Conservation (phyloP, 108 stramenopile genomes). For the Fragilaria crotonensis region DNA sequence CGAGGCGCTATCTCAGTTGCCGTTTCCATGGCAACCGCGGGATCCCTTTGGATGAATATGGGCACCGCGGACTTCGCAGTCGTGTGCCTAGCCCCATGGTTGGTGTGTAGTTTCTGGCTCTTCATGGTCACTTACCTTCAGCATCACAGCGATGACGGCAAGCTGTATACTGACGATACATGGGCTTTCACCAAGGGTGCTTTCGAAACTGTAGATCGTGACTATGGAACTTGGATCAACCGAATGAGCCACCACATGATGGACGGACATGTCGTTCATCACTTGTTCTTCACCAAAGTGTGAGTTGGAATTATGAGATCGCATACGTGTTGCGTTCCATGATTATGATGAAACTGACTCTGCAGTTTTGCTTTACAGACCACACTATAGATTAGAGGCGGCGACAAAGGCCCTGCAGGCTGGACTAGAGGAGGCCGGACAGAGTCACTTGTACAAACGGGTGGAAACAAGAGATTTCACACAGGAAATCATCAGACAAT, state of each 20-base stretch:
- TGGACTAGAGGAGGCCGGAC: conserved; percentile 35
- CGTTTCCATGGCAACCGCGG: conserved; percentile 42
- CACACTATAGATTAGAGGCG: conserved; percentile 76
- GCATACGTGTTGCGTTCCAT: no score
- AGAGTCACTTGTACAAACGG: conserved; percentile 44
- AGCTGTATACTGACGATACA: conserved; percentile 76
- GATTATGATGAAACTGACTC: no score
- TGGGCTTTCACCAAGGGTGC: conserved; percentile 69
- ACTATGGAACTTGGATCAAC: conserved; percentile 82
- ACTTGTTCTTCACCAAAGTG: conserved; percentile 88
- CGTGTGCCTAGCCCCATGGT: conserved; percentile 65
- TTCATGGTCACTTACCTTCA: conserved; percentile 93
- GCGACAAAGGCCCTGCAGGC: conserved; percentile 38
- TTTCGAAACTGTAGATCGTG: conserved; percentile 85
- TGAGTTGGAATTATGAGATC: no score
- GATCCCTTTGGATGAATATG: conserved; percentile 40
- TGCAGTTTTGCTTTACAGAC: no score
- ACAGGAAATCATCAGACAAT: conserved; percentile 61
- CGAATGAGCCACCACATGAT: conserved; percentile 84
- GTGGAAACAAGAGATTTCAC: conserved; percentile 48
- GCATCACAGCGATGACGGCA: conserved; percentile 82
- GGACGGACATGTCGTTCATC: conserved; percentile 90
- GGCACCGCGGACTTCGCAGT: conserved; percentile 49
- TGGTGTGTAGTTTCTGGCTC: conserved; percentile 80
- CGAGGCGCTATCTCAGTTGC: conserved; percentile 37